Conservation (phyloP, 2,329 filamentous ascomycete species). For the Botryosphaeria dothidea region DNA sequence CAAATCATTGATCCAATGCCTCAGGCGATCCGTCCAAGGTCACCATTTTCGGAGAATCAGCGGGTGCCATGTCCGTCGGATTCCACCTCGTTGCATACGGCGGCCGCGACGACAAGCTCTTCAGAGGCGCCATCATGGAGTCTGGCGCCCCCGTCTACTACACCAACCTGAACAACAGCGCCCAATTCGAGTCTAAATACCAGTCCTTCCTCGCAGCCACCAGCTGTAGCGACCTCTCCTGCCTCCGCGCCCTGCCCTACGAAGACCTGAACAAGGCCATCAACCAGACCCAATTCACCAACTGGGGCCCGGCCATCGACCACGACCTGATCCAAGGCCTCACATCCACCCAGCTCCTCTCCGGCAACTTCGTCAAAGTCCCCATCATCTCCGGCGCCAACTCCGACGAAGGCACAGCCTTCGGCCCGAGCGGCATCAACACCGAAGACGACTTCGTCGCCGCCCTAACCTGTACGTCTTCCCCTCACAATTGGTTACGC, state of each 20-base stretch:
- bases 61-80: slow-evolving; percentile 47
- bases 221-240: slow-evolving; percentile 56
- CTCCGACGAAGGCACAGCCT: slow-evolving; percentile 64
- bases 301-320: slow-evolving; percentile 52
- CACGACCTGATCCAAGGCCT: slow-evolving; percentile 57
- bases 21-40: slow-evolving; percentile 41
- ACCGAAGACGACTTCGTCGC: slow-evolving; percentile 54
- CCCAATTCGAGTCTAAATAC: slow-evolving; percentile 59
- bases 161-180: slow-evolving; percentile 19
- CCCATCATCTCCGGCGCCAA: slow-evolving; percentile 65
- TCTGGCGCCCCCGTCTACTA: slow-evolving; percentile 41
- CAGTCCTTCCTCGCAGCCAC: slow-evolving; percentile 61
- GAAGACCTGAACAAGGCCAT: slow-evolving; percentile 58
- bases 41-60: slow-evolving; percentile 48
- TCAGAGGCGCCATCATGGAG: slow-evolving; percentile 50
- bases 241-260: slow-evolving; percentile 62
- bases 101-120: slow-evolving; percentile 50
- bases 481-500: background rate
- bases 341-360: slow-evolving; percentile 55
- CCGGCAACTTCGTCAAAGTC: slow-evolving; percentile 63
- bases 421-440: slow-evolving; percentile 56
- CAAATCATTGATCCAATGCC: background rate
- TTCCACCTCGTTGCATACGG: slow-evolving; percentile 48
- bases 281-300: slow-evolving; percentile 41
- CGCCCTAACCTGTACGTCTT: slow-evolving; percentile 27